Base-by-base conservation (phyloP, 2,329 filamentous ascomycete species). In the Botrytis elliptica region DNA sequence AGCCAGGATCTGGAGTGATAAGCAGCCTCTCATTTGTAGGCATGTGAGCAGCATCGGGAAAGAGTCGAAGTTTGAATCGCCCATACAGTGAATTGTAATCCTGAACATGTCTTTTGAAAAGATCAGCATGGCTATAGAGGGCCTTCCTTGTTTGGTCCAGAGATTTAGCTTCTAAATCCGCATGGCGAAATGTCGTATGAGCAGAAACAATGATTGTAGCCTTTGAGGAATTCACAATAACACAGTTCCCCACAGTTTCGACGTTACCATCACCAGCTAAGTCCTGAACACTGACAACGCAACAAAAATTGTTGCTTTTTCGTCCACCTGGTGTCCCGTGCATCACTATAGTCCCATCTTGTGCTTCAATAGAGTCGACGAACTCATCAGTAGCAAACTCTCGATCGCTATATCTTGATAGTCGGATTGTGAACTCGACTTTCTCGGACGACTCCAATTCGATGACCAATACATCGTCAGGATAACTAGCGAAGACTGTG, bases 351-450 rank as follows among this genome's bases (percentile, higher is more conserved):
- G 77, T 80, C 63, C 79, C 77, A 42, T 80, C 77, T 16, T 75
- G 77, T 20, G 79, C 79, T 59, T 46, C 70, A 44, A 84, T 73
- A 25, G 82, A 82, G 74, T 84, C 83, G 33, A 84, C 77, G 75
- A 84, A 84, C 73, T 84, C 83, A 75, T 84, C 83, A 9, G 82
- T 83, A 75, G 84, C 83, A 74, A 81, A 83, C 72, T 83, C 82
- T 40, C 81, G 73, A 68, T 84, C 83, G 70, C 83, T 83, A 74
- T 82, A 79, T 46, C 84, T 81, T 16, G 83, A 79, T 49, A 82
- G 75, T 73, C 82, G 81, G n/a, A 82, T 74, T 3, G 75, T 75
- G 29, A 77, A 73, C n/a, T 74, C 63, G 14, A 68, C 72, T 55
- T 71, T 74, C 29, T 73, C 64, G 16, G 76, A 76, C 42, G 77